phyloP scores from a whole-genome alignment of 2,329 filamentous ascomycete genomes.

The Colletotrichum tropicicola region DNA sequence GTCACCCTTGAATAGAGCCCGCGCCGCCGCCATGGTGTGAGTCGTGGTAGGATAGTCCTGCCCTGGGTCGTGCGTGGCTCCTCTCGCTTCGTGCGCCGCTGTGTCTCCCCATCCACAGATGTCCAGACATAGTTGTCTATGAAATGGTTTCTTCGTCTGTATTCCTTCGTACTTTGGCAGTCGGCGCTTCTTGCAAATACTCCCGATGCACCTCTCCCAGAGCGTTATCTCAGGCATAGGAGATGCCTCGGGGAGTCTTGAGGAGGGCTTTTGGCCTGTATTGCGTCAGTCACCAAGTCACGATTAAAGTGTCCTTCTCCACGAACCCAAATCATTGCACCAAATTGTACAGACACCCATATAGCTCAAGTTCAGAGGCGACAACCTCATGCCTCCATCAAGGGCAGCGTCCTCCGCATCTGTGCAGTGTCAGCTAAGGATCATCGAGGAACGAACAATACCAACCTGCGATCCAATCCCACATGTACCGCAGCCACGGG shows the following conservation, averaged over 20 bases:
- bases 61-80: constrained; percentile 46
- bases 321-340: constrained; percentile 72
- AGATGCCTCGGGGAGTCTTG: constrained; percentile 56
- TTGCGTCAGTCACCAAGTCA: constrained; percentile 24
- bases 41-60: constrained; percentile 60
- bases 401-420: constrained; percentile 71
- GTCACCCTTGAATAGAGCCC: constrained; percentile 78
- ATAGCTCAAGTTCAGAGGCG: constrained; percentile 77
- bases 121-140: constrained; percentile 78
- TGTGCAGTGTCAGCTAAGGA: constrained; percentile 39
- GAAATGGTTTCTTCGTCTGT: constrained; percentile 71
- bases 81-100: constrained; percentile 38
- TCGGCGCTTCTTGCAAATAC: constrained; percentile 69
- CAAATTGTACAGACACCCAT: constrained; percentile 79
- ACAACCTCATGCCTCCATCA: constrained; percentile 75
- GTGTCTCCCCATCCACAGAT: constrained; percentile 78
- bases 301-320: not conserved
- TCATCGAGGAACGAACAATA: constrained; percentile 30
- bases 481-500: constrained; percentile 79
- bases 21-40: constrained; percentile 79
- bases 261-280: constrained; percentile 57
- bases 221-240: constrained; percentile 56
- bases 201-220: constrained; percentile 70
- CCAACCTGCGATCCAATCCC: constrained; percentile 77
- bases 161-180: constrained; percentile 72